Conservation (phyloP, 2,329 filamentous ascomycete species). For the Fusarium brevicatenulatum region DNA sequence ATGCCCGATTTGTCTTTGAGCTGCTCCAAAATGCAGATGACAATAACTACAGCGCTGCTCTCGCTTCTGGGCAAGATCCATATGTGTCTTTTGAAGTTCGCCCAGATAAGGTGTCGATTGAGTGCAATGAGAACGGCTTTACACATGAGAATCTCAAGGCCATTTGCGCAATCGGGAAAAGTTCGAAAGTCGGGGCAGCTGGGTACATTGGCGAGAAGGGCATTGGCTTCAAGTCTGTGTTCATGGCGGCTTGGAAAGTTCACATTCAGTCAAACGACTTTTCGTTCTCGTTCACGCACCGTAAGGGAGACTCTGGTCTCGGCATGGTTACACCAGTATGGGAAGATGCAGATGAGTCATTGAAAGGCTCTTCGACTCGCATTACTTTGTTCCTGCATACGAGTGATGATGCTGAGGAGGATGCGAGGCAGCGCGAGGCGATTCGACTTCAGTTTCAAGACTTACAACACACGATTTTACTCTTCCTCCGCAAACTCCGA, state of each 20-base stretch:
- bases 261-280: slow-evolving; percentile 57
- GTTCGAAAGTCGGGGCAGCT: slow-evolving; percentile 55
- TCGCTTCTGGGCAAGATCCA: slow-evolving; percentile 43
- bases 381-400: slow-evolving; percentile 53
- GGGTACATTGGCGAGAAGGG: slow-evolving; percentile 63
- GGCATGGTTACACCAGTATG: slow-evolving; percentile 62
- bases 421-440: slow-evolving; percentile 28
- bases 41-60: slow-evolving; percentile 52
- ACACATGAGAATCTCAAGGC: slow-evolving; percentile 53
- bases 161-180: slow-evolving; percentile 58
- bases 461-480: slow-evolving; percentile 51
- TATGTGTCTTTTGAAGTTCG: slow-evolving; percentile 51
- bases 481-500: slow-evolving; percentile 56
- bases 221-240: slow-evolving; percentile 63
- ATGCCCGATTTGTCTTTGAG: slow-evolving; percentile 62
- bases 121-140: slow-evolving; percentile 64
- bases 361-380: slow-evolving; percentile 43
- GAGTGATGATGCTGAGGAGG: slow-evolving; percentile 28
- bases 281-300: slow-evolving; percentile 57
- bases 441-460: slow-evolving; percentile 51
- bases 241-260: slow-evolving; percentile 57
- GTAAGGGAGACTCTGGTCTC: slow-evolving; percentile 55
- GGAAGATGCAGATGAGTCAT: slow-evolving; percentile 42
- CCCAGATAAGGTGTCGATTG: slow-evolving; percentile 53
- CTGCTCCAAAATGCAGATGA: slow-evolving; percentile 66